phyloP scores from a whole-genome alignment of 2,329 filamentous ascomycete genomes.

The Aureobasidium melanogenum region DNA sequence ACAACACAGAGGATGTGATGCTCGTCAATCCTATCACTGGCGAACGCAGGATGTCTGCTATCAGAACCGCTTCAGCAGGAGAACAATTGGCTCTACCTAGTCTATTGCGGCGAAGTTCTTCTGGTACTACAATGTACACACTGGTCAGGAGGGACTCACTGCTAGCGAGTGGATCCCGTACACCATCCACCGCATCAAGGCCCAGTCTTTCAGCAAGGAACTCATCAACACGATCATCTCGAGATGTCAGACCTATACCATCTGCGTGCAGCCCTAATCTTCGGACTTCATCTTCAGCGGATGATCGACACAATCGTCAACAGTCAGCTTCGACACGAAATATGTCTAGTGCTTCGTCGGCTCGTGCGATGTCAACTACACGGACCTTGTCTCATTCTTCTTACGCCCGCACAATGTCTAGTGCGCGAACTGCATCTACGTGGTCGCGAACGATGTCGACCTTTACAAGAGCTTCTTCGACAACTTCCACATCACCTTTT shows the following conservation, averaged over 20 bases:
- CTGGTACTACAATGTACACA: not conserved
- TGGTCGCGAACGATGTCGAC: constrained; percentile 8
- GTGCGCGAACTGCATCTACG: not conserved
- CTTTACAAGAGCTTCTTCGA: constrained; percentile 3
- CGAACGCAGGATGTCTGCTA: not conserved
- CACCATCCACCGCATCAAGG: not conserved
- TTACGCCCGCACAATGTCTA: not conserved
- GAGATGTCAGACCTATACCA: not conserved
- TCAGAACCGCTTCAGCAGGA: not conserved
- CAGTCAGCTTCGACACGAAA: not conserved
- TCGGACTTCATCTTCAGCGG: not conserved
- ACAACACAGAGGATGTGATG: not conserved
- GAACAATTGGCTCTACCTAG: not conserved
- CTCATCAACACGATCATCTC: not conserved
- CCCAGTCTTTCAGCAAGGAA: not conserved
- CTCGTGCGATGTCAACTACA: not conserved
- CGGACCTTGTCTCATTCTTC: not conserved
- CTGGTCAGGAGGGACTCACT: constrained; percentile 9
- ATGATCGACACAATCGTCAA: not conserved
- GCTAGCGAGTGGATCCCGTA: not conserved
- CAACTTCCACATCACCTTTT: not conserved
- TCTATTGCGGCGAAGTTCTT: not conserved
- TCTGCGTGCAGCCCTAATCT: not conserved
- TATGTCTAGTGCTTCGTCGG: not conserved
- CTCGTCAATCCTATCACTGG: constrained; percentile 12